These are phyloP conservation scores for Colletotrichum shisoi DNA, from an alignment of 2,329 filamentous ascomycete species.

Conservation along the genomic window DNA sequence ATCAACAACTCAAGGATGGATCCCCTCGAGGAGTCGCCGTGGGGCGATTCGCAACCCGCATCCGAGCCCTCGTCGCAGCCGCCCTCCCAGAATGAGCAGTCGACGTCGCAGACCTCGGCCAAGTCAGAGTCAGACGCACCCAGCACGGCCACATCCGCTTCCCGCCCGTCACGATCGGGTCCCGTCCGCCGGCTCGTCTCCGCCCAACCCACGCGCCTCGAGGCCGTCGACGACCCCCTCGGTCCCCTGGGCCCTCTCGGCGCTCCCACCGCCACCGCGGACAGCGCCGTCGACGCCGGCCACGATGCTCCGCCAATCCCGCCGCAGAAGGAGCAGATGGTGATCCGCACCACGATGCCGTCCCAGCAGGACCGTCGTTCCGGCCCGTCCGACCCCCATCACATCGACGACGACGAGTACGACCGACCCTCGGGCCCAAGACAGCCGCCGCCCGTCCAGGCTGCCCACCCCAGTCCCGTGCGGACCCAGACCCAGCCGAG, in stretches of 20 bases:
- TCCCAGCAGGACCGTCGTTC: constrained; percentile 54
- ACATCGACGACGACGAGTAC: constrained; percentile 72
- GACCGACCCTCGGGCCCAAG: constrained; percentile 62
- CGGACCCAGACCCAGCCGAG: constrained; percentile 72
- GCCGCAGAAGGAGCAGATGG: constrained; percentile 71
- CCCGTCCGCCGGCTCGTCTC: constrained; percentile 66
- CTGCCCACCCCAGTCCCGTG: constrained; percentile 61
- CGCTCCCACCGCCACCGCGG: constrained; percentile 50
- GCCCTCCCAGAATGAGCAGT: constrained; percentile 44
- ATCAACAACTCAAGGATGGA: constrained; percentile 51
- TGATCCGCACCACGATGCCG: constrained; percentile 66
- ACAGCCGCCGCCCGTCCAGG: constrained; percentile 71
- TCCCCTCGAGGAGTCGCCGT: constrained; percentile 61
- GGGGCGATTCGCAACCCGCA: constrained; percentile 57
- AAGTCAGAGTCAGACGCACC: constrained; percentile 46
- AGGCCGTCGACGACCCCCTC: constrained; percentile 78
- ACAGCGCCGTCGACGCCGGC: constrained; percentile 56
- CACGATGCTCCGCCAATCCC: constrained; percentile 70
- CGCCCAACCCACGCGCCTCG: constrained; percentile 78
- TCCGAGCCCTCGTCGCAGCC: constrained; percentile 48
- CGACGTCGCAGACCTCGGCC: constrained; percentile 44
- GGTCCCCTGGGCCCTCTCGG: constrained; percentile 77
- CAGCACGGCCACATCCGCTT: constrained; percentile 42
- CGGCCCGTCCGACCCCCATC: constrained; percentile 65
- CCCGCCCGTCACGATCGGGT: constrained; percentile 55